Evolutionary conservation across 73 alveolate genomes (phyloP).

Genomic region (Paramecium sonneborni): DNA sequence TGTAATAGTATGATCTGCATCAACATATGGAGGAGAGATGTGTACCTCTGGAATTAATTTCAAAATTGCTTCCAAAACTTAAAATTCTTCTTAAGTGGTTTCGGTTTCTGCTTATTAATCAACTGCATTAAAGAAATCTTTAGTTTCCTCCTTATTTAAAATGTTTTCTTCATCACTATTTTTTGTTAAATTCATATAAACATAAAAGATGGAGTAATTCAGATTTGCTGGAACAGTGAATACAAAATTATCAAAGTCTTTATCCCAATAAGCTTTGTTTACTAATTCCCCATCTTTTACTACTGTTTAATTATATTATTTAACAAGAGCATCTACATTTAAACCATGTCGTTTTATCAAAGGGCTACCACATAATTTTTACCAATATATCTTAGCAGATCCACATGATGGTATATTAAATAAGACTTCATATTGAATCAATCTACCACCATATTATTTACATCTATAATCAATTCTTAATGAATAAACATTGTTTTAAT

Average conservation of each 20-base stretch:
- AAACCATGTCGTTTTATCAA: constrained; percentile 36
- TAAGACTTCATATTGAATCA: neutral
- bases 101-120: neutral
- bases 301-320: constrained; percentile 1
- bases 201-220: constrained; percentile 35
- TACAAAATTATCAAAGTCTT: constrained; percentile 21
- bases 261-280: constrained; percentile 18
- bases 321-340: neutral
- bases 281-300: constrained; percentile 50
- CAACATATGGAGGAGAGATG: constrained; percentile 2
- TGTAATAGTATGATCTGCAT: constrained; percentile 33
- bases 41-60: constrained; percentile 35
- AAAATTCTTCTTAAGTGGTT: neutral
- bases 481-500: constrained; percentile 8
- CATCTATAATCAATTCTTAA: constrained; percentile 47
- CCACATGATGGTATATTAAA: constrained; percentile 44
- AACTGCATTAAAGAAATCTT: constrained; percentile 40
- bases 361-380: constrained; percentile 39
- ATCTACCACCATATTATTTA: constrained; percentile 34
- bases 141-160: neutral
- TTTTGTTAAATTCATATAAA: constrained; percentile 23
- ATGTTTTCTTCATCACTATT: neutral
- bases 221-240: neutral
- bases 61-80: constrained; percentile 10
- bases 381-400: constrained; percentile 12